Evolutionary conservation across 2,329 filamentous ascomycete genomes (phyloP), one percentile per base, ranked within the genome.

Genomic region (Calonectria naviculata): DNA sequence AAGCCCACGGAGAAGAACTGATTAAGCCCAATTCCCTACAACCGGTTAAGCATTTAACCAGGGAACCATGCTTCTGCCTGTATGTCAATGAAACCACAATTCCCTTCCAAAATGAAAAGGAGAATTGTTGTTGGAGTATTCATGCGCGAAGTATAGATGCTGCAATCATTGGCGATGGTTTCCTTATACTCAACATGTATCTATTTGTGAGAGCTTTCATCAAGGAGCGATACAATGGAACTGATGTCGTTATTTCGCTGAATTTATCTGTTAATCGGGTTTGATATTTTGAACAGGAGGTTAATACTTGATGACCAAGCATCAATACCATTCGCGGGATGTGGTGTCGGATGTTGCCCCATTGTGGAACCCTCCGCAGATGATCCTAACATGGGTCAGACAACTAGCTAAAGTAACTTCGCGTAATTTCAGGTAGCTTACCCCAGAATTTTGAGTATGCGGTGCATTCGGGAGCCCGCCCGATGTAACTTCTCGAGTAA

Each of bases 1-100:
- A 31, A 26, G 26, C 12, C 3, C 4, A 31, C n/a, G 26, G 31
- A 21, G 24, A 26, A 21, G 65, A 46, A 58, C 49, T 46, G 21
- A 49, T 66, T 56, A 46, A 62, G 26, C 34, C 24, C n/a, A 46
- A 49, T 17, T 54, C 47, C 26, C 73, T 72, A n/a, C n/a, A n/a
- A n/a, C n/a, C n/a, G n/a, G n/a, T n/a, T n/a, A n/a, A n/a, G 69
- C 66, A 15, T 42, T n/a, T 9, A 65, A 68, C 9, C 24, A 60
- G 5, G 52, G 47, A 56, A 54, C 34, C 29, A 29, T 41, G 4
- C 62, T 60, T 29, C 44, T 65, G 26, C 58, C 21, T 77, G 75
- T 21, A 63, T 49, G 49, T 79, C 74, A 38, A 80, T 78, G 56
- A 80, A 80, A 46, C 78, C 71, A 72, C 78, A 80, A 12, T 79